Evolutionary conservation across 768 basidiomycete species (phyloP).

Genomic region (Serendipita sp.): DNA sequence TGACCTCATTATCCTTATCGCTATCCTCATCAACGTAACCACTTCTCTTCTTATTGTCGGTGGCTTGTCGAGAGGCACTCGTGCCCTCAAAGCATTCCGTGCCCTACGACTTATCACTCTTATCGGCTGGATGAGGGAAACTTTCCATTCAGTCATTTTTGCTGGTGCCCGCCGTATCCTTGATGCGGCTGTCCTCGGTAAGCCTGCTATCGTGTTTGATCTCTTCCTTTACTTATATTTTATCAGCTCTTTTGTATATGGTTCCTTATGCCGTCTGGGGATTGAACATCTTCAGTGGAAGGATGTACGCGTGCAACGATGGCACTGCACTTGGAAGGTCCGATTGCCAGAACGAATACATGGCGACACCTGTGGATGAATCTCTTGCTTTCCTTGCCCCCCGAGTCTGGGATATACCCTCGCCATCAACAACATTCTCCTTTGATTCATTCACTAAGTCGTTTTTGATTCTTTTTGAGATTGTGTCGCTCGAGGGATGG

Average conservation of each 20-base stretch:
- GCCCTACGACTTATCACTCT: slow-evolving; percentile 82
- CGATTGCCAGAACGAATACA: slow-evolving; percentile 63
- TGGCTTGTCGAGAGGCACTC: slow-evolving; percentile 63
- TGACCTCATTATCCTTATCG: slow-evolving; percentile 70
- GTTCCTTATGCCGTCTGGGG: slow-evolving; percentile 91
- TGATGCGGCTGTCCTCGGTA: slow-evolving; percentile 61
- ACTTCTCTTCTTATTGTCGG: slow-evolving; percentile 60
- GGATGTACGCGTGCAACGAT: slow-evolving; percentile 78
- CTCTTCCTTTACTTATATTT: not conserved
- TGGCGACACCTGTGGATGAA: slow-evolving; percentile 31
- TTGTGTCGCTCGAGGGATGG: slow-evolving; percentile 93
- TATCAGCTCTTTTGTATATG: slow-evolving; percentile 64
- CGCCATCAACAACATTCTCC: slow-evolving; percentile 65
- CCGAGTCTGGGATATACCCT: slow-evolving; percentile 77
- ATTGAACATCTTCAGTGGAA: slow-evolving; percentile 76
- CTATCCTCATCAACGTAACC: slow-evolving; percentile 56
- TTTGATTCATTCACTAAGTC: slow-evolving; percentile 78
- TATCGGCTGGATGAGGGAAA: slow-evolving; percentile 68
- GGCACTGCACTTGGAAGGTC: slow-evolving; percentile 29
- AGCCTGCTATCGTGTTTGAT: not conserved
- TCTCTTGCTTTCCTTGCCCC: slow-evolving; percentile 60
- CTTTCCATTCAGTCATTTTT: slow-evolving; percentile 75
- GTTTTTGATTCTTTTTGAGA: slow-evolving; percentile 85
- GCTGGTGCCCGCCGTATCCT: slow-evolving; percentile 71
- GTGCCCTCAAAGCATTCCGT: slow-evolving; percentile 74